Evolutionary conservation across 1,139 yeast genomes (phyloP).

Genomic region (Hyphopichia khmerensis): DNA sequence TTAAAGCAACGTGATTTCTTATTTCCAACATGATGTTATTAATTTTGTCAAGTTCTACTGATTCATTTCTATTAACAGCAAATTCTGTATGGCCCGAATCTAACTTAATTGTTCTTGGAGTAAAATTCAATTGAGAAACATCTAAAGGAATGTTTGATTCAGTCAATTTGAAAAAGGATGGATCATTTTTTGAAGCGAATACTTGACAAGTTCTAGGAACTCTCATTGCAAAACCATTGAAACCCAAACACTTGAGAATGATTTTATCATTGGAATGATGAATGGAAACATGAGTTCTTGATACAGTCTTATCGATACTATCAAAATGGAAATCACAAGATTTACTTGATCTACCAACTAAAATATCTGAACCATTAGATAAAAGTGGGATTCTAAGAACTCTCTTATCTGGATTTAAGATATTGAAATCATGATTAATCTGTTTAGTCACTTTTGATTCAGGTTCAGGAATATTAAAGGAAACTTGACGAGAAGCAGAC

Average conservation of each 20-base stretch:
- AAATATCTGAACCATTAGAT: constrained; percentile 19
- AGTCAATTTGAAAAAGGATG: constrained; percentile 30
- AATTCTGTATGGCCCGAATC: constrained; percentile 55
- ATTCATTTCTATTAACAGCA: constrained; percentile 52
- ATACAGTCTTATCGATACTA: constrained; percentile 57
- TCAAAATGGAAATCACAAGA: constrained; percentile 58
- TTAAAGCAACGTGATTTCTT: constrained; percentile 55
- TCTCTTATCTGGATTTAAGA: constrained; percentile 37
- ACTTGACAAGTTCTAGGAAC: constrained; percentile 52
- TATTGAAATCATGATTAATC: constrained; percentile 34
- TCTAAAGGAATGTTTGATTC: constrained; percentile 25
- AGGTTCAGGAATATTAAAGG: not conserved
- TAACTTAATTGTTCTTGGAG: constrained; percentile 39
- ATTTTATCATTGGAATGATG: constrained; percentile 23
- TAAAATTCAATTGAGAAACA: constrained; percentile 10
- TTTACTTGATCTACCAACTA: constrained; percentile 66
- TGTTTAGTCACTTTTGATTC: constrained; percentile 5
- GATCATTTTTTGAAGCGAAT: constrained; percentile 21
- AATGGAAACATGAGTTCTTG: constrained; percentile 61
- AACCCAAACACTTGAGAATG: constrained; percentile 60
- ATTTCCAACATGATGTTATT: constrained; percentile 61
- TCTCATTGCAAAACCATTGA: constrained; percentile 65
- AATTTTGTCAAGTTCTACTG: constrained; percentile 53
- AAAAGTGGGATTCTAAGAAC: constrained; percentile 39
- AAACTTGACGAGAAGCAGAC: constrained; percentile 8